Percentiles rank a stretch among this genome's conserved stretches.
Evolutionary conservation across 2,329 filamentous ascomycete genomes (phyloP).

Genomic region (Aspergillus sp.): DNA sequence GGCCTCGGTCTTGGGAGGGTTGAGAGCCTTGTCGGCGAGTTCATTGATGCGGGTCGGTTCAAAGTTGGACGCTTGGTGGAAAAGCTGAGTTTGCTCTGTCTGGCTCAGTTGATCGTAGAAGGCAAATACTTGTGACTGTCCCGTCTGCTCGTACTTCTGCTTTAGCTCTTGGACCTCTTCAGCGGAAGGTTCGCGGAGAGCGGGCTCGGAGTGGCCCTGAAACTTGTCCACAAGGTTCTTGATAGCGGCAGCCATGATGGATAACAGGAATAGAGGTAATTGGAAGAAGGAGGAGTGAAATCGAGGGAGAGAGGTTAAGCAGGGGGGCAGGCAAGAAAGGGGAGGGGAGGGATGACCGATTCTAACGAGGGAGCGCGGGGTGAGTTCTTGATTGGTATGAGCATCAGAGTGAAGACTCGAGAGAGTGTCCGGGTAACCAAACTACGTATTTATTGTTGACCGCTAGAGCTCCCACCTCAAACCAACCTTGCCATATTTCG

Average conservation of each 20-base stretch:
- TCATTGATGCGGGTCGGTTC: slow-evolving; percentile 85
- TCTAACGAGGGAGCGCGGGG: slow-evolving; percentile 21
- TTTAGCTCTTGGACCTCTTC: slow-evolving; percentile 68
- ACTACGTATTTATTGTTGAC: slow-evolving; percentile 12
- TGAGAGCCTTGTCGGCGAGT: slow-evolving; percentile 77
- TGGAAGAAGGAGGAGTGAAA: neutral
- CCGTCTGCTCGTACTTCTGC: slow-evolving; percentile 70
- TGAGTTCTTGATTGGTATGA: slow-evolving; percentile 18
- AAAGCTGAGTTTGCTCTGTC: slow-evolving; percentile 74
- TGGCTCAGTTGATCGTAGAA: slow-evolving; percentile 80
- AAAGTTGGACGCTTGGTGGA: slow-evolving; percentile 76
- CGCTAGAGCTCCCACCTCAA: slow-evolving; percentile 6
- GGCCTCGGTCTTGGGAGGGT: slow-evolving; percentile 63
- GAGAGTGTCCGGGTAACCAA: slow-evolving; percentile 6
- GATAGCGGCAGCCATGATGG: slow-evolving; percentile 40
- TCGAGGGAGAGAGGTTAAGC: slow-evolving; percentile 1
- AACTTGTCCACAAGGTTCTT: slow-evolving; percentile 51
- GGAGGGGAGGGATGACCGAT: slow-evolving; percentile 4
- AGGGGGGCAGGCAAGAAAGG: slow-evolving; percentile 10
- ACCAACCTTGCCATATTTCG: slow-evolving; percentile 1
- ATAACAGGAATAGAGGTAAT: neutral
- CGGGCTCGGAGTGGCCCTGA: slow-evolving; percentile 39
- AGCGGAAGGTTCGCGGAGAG: slow-evolving; percentile 54
- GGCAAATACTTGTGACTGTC: slow-evolving; percentile 78
- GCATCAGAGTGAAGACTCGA: neutral